Conservation (phyloP, 129 eudicot species). For the Chrysanthemum makinoi region DNA sequence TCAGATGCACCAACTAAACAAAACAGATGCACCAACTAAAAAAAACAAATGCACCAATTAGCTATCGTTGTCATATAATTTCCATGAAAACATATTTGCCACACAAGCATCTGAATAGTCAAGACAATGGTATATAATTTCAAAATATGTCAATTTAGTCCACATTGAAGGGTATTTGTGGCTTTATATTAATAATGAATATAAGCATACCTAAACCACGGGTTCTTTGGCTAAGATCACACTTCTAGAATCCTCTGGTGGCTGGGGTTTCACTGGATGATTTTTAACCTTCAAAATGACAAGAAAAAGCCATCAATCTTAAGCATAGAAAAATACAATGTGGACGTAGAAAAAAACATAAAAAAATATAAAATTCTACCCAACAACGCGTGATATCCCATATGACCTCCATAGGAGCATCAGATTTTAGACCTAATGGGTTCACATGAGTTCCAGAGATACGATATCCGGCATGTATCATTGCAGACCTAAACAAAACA, state of each 20-base stretch:
- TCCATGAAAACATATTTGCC: conserved; percentile 1
- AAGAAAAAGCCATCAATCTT: not conserved
- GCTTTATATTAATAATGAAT: no score
- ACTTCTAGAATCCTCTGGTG: conserved; percentile 28
- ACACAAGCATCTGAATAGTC: not conserved
- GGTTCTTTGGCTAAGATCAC: no score
- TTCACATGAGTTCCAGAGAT: no score
- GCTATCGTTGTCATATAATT: not conserved
- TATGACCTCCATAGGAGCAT: conserved; percentile 92
- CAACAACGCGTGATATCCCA: conserved; percentile 99
- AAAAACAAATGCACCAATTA: no score
- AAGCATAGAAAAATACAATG: not conserved
- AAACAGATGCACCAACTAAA: no score
- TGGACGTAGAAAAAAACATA: not conserved
- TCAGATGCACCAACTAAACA: no score
- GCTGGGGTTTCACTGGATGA: conserved; percentile 97
- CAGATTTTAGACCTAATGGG: conserved; percentile 69
- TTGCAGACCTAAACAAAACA: no score
- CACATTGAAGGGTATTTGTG: no score
- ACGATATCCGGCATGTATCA: no score
- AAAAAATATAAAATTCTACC: no score
- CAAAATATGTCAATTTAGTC: no score
- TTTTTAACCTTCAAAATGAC: conserved; percentile 49
- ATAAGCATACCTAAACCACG: no score
- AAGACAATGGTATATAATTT: not conserved